Base-by-base conservation (phyloP, 2,329 filamentous ascomycete species). In the Diaporthe eres region DNA sequence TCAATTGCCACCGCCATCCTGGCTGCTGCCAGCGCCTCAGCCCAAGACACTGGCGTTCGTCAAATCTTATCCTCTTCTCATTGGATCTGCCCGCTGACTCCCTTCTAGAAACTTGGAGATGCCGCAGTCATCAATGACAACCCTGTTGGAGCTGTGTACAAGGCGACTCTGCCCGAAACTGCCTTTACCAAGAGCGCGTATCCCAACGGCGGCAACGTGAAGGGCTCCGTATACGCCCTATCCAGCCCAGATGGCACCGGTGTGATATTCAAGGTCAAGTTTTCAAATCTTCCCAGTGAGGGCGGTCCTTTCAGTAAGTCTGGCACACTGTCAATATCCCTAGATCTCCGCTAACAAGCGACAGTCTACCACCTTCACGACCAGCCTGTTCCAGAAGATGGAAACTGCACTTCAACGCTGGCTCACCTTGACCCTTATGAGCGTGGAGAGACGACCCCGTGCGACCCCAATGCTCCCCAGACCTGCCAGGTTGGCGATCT, bases 401-500 rank as follows among this genome's bases (percentile, higher is more conserved):
- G 94, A 78, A 94, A 95, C 88, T 96, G 94, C 87, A 93, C 90
- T 70, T 83, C 83, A 6, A 92, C 94, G 1, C 86, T 90, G 5
- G 90, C 86, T 2, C 94, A 96, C 81, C 88, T 95, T 17, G 93
- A 96, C 81, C 94, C 94, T 25, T 94, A 88, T 82, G 82, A 87
- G 68, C 92, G 93, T 70, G 91, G 91, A 77, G 91, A 95, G 81
- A 84, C 83, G 2, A 86, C 91, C 6, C 80, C 88, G 7, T 96
- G 94, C 84, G 87, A 95, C 80, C 51, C 84, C 15, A 79, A 82
- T 13, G 81, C 85, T 9, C 92, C 92, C 10, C 84, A 89, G 77
- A 92, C 90, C 13, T 97, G 94, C 86, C 91, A 96, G 84, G 90
- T 94, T 15, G 94, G 94, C 78, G 94, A 96, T 82, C 87, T 95